These are phyloP conservation scores for Cryphonectria naterciae DNA, from an alignment of 2,329 filamentous ascomycete species.

Conservation along the genomic window DNA sequence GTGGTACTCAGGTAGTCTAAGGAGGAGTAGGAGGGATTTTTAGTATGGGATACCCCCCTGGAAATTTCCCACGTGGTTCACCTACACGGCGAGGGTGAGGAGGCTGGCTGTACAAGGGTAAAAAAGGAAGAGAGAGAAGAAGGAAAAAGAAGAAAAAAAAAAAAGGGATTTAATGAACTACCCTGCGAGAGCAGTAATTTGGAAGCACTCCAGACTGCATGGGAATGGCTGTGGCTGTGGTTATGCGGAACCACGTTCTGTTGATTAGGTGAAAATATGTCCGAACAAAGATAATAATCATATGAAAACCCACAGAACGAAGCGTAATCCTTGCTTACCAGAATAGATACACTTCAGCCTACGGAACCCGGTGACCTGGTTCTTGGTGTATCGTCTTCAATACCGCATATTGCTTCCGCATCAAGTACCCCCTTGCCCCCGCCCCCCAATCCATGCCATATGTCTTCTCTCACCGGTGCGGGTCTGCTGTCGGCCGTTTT, in stretches of 20 bases:
- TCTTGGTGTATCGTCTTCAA: neutral
- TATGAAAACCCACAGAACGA: neutral
- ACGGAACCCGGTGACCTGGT: conserved; percentile 15
- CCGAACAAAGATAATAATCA: neutral
- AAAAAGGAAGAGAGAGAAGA: too few species aligned
- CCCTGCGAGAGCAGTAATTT: too few species aligned
- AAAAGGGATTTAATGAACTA: too few species aligned
- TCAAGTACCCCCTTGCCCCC: neutral
- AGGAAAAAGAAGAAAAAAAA: too few species aligned
- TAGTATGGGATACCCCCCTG: too few species aligned
- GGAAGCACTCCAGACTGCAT: too few species aligned
- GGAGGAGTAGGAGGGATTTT: neutral
- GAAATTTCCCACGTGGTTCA: too few species aligned
- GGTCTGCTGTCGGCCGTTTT: neutral
- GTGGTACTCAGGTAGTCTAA: neutral
- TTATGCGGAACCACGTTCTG: neutral
- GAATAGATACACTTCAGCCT: neutral
- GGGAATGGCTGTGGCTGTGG: too few species aligned
- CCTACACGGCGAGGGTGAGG: too few species aligned
- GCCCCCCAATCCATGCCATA: too few species aligned
- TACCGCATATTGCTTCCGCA: conserved; percentile 1
- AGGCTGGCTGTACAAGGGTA: too few species aligned
- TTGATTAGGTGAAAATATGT: neutral
- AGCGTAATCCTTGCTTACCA: neutral
- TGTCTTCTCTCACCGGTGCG: conserved; percentile 17